phyloP scores from a whole-genome alignment of 163 green algal species.

The Coccomyxa subellipsoidea region DNA sequence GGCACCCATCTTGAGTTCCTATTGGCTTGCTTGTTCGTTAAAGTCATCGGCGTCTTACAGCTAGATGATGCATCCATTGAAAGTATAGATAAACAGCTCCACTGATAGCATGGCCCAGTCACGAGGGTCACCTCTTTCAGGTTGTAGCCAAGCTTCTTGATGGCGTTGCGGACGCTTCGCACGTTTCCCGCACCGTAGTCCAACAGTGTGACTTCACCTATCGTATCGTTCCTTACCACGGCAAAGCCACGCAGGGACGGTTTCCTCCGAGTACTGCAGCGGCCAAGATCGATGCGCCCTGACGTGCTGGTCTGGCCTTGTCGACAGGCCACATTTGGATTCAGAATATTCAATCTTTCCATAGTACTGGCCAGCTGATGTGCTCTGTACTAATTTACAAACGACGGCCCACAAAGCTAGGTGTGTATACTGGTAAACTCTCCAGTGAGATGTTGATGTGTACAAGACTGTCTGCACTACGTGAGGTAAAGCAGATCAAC shows the following conservation, averaged over 20 bases:
- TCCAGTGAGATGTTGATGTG: too few species aligned
- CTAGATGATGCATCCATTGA: too few species aligned
- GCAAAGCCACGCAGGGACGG: not conserved
- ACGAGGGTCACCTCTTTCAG: constrained; percentile 80
- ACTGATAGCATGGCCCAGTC: not conserved
- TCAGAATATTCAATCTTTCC: not conserved
- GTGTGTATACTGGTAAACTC: too few species aligned
- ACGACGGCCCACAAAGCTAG: too few species aligned
- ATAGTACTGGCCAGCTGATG: too few species aligned
- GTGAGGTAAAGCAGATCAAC: too few species aligned
- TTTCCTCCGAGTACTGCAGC: not conserved
- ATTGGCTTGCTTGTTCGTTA: too few species aligned
- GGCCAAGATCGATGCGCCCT: not conserved
- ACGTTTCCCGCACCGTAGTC: constrained; percentile 85
- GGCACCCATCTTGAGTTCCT: too few species aligned
- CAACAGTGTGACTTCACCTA: constrained; percentile 19
- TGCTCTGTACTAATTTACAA: too few species aligned
- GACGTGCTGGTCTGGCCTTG: not conserved
- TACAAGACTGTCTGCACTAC: too few species aligned
- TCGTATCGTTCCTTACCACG: not conserved
- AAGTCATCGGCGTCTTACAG: too few species aligned
- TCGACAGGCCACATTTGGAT: not conserved
- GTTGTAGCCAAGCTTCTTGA: constrained; percentile 85
- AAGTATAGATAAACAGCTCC: too few species aligned
- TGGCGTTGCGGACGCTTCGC: constrained; percentile 93